phyloP scores from a whole-genome alignment of 75 land plant genomes.

The Pseudotsuga menziesii region DNA sequence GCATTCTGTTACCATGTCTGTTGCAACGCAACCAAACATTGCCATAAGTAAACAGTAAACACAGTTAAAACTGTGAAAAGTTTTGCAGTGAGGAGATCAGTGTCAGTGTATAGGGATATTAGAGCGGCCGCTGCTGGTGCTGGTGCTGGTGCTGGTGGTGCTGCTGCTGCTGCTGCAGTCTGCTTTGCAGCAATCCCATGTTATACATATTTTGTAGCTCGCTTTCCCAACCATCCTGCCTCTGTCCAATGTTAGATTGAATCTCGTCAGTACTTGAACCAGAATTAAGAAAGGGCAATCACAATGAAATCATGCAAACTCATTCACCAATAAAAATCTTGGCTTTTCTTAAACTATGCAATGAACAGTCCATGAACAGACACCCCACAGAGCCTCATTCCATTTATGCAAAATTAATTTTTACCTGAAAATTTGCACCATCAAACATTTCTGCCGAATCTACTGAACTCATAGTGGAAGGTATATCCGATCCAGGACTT shows the following conservation, averaged over 20 bases:
- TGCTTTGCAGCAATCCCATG: constrained; percentile 7
- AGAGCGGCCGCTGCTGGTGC: not conserved
- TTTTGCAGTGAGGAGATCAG: constrained; percentile 6
- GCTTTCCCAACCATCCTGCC: not conserved
- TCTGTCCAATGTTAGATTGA: constrained; percentile 4
- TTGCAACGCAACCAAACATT: constrained; percentile 7
- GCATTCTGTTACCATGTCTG: not conserved
- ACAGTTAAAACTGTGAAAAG: constrained; percentile 6
- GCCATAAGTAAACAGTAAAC: not conserved
- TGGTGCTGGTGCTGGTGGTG: not conserved
- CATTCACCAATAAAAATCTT: not conserved
- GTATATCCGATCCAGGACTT: constrained; percentile 8
- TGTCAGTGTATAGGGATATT: constrained; percentile 6
- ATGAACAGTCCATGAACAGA: too few relatives aligned
- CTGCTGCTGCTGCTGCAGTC: constrained; percentile 6
- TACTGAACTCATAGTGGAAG: constrained; percentile 1
- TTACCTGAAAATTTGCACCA: constrained; percentile 10
- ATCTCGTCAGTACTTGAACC: not conserved
- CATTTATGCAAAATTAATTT: not conserved
- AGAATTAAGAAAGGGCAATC: not conserved
- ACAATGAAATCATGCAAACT: not conserved
- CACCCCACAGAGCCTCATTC: not conserved
- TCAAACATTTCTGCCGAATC: constrained; percentile 13
- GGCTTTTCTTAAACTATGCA: not conserved
- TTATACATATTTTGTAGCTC: constrained; percentile 8